phyloP scores from a whole-genome alignment of 768 basidiomycete species.

The Leucosporidium creatinivorum region DNA sequence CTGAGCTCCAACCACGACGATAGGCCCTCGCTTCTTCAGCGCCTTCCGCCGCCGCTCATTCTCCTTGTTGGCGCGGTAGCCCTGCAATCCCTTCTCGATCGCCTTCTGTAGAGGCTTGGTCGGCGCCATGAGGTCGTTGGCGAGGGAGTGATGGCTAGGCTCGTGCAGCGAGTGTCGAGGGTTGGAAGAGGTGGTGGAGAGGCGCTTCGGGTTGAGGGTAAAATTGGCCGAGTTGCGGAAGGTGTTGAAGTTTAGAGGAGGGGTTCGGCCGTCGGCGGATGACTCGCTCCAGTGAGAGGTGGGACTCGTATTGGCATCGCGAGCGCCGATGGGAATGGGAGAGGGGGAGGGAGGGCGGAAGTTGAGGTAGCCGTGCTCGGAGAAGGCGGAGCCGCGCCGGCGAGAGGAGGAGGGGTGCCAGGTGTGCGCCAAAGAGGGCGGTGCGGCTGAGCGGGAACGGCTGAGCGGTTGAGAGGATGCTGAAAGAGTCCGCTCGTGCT shows the following conservation, averaged over 20 bases:
- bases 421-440: background rate
- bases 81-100: background rate
- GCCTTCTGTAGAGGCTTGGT: no score
- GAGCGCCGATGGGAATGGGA: no score
- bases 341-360: no score
- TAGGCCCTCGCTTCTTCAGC: background rate
- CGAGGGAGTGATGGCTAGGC: background rate
- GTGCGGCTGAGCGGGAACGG: no score
- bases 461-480: no score
- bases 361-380: background rate
- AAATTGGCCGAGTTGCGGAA: conserved; percentile 24
- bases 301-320: background rate
- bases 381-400: background rate
- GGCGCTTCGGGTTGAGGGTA: background rate
- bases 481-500: no score
- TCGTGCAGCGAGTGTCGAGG: background rate
- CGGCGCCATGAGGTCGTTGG: background rate
- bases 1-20: conserved; percentile 4
- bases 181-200: conserved; percentile 2
- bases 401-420: background rate
- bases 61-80: background rate
- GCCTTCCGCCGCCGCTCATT: background rate
- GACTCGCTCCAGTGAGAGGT: conserved; percentile 16
- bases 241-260: conserved; percentile 8
- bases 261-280: background rate